phyloP scores from a whole-genome alignment of 345 rosid species.

The Sapria himalayana region DNA sequence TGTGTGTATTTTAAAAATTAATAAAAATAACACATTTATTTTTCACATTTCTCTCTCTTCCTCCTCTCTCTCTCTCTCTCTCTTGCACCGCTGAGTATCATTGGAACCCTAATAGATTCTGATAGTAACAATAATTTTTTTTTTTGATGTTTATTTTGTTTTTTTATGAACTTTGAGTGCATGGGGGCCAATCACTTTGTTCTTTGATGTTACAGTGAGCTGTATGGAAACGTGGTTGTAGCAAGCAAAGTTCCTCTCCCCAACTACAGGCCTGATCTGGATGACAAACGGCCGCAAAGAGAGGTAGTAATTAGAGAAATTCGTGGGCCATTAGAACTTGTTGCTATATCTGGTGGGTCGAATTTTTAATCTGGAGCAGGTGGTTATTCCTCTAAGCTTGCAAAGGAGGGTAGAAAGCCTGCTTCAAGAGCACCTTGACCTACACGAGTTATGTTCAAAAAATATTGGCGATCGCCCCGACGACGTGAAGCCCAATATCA shows the following conservation, averaged over 20 bases:
- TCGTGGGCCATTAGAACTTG: slow-evolving; percentile 5
- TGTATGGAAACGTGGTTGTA: slow-evolving; percentile 90
- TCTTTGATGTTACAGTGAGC: slow-evolving; percentile 25
- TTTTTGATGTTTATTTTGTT: background rate
- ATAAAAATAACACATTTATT: no score
- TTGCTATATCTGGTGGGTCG: slow-evolving; percentile 1
- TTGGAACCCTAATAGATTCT: no score
- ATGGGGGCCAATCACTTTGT: background rate
- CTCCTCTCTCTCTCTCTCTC: no score
- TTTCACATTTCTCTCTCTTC: no score
- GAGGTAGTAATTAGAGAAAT: slow-evolving; percentile 60
- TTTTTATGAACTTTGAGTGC: background rate
- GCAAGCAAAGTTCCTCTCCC: slow-evolving; percentile 94
- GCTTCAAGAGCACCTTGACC: slow-evolving; percentile 84
- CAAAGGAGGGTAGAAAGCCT: slow-evolving; percentile 89
- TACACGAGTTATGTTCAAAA: slow-evolving; percentile 33
- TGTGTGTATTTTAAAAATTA: no score
- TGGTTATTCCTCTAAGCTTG: slow-evolving; percentile 68
- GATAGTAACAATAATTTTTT: no score
- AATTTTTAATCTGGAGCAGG: slow-evolving; percentile 22
- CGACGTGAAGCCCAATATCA: slow-evolving; percentile 17
- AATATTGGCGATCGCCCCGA: slow-evolving; percentile 15
- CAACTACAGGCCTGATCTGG: slow-evolving; percentile 90
- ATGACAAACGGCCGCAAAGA: slow-evolving; percentile 94
- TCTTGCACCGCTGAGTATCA: no score